Evolutionary conservation across 352 stramenopile species (phyloP).

Genomic region (Pythium dissotocum): DNA sequence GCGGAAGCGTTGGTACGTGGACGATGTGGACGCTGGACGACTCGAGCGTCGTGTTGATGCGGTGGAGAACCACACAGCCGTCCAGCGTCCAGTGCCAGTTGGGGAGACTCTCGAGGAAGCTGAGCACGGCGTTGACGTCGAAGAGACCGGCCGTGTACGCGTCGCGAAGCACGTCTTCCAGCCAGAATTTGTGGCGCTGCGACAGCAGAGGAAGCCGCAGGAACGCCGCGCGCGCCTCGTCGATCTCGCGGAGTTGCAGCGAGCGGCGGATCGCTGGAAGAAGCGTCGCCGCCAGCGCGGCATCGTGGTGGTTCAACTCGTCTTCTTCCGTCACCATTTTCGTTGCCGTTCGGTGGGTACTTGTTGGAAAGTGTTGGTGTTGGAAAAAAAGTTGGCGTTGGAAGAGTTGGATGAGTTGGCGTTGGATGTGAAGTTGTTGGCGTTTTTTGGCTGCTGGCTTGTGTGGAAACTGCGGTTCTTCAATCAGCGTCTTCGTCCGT

Average conservation of each 20-base stretch:
- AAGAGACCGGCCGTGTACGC: slow-evolving; percentile 66
- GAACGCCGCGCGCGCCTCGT: slow-evolving; percentile 53
- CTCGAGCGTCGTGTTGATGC: slow-evolving; percentile 47
- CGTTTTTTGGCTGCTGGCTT: background rate
- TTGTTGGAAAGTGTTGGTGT: background rate
- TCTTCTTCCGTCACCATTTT: background rate
- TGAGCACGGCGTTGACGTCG: slow-evolving; percentile 63
- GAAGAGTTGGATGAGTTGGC: background rate
- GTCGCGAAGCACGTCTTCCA: slow-evolving; percentile 61
- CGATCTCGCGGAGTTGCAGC: slow-evolving; percentile 58
- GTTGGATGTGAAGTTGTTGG: background rate
- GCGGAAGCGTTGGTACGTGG: slow-evolving; percentile 56
- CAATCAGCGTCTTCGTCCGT: background rate
- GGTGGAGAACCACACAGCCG: slow-evolving; percentile 64
- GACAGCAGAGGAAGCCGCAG: slow-evolving; percentile 62
- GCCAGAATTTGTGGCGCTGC: slow-evolving; percentile 34
- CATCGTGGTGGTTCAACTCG: slow-evolving; percentile 4
- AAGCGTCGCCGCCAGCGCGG: slow-evolving; percentile 12
- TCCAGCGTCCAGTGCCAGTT: slow-evolving; percentile 75
- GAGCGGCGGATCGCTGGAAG: slow-evolving; percentile 18
- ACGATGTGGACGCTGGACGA: slow-evolving; percentile 32
- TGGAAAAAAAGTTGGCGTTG: background rate
- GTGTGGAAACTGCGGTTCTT: background rate
- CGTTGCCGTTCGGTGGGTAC: background rate
- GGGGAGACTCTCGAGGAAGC: slow-evolving; percentile 65